These are phyloP conservation scores for Strobilomyces echinocephalus DNA, from an alignment of 768 basidiomycete species.

Conservation along the genomic window DNA sequence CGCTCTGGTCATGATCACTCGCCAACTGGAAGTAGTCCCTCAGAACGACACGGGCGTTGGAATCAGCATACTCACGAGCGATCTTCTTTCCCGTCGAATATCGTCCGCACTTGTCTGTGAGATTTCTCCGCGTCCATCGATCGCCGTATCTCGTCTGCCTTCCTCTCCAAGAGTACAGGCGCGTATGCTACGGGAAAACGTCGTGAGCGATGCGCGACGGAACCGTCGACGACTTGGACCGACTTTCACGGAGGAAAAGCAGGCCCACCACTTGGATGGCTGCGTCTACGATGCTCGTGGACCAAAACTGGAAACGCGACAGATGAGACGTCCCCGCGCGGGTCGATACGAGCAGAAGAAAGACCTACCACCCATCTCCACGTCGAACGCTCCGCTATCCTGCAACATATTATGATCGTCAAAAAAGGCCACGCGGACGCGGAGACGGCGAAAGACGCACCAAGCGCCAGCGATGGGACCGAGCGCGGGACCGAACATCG, in stretches of 20 bases:
- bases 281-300: constrained; percentile 54
- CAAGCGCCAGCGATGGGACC: constrained; percentile 63
- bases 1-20: constrained; percentile 45
- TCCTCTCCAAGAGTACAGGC: constrained; percentile 40
- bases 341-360: too few species aligned
- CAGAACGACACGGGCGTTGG: background rate
- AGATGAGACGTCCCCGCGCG: constrained; percentile 50
- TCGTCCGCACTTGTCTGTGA: constrained; percentile 38
- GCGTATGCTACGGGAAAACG: constrained; percentile 22
- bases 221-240: constrained; percentile 11
- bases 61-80: constrained; percentile 37
- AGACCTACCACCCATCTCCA: constrained; percentile 65
- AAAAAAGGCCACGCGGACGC: background rate
- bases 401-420: constrained; percentile 18
- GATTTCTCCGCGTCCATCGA: constrained; percentile 47
- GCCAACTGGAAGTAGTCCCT: constrained; percentile 39
- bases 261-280: constrained; percentile 52
- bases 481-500: constrained; percentile 59
- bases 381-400: constrained; percentile 49
- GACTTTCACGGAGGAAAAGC: constrained; percentile 61
- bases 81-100: constrained; percentile 39
- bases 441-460: constrained; percentile 22
- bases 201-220: constrained; percentile 6
- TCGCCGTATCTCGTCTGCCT: constrained; percentile 44
- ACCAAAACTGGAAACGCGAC: constrained; percentile 50